Percentiles rank a stretch among this genome's conserved stretches.
Conservation (phyloP, 148 eudicot species). For the Heliosperma pusillum region DNA sequence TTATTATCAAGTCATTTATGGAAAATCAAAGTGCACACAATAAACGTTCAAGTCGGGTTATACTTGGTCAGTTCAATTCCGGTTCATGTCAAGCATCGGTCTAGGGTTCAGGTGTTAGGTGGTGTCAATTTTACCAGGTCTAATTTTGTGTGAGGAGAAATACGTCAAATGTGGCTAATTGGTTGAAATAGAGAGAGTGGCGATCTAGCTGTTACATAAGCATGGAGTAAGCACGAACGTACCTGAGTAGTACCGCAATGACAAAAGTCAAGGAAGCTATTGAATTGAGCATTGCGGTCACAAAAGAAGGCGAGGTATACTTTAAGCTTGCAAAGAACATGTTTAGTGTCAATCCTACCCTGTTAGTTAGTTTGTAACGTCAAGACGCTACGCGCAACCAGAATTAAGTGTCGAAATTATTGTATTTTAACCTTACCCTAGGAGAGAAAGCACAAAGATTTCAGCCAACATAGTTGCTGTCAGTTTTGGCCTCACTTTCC, state of each 20-base stretch:
- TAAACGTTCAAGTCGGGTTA: no score
- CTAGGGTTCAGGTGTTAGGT: no score
- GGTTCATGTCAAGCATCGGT: no score
- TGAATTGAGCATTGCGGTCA: conserved; percentile 72
- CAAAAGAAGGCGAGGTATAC: conserved; percentile 69
- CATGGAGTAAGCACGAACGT: not conserved
- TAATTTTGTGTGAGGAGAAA: no score
- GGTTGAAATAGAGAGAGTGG: no score
- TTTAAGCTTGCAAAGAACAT: conserved; percentile 75
- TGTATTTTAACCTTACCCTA: conserved; percentile 46
- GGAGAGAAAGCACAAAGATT: conserved; percentile 63
- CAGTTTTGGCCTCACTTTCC: conserved; percentile 66
- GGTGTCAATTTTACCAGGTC: no score
- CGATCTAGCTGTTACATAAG: no score
- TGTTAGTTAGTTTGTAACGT: conserved; percentile 20
- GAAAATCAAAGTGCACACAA: no score
- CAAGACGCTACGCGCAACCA: not conserved
- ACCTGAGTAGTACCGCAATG: conserved; percentile 66
- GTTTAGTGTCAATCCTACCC: conserved; percentile 72
- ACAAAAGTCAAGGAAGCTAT: conserved; percentile 69
- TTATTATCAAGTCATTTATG: no score
- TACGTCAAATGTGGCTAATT: no score
- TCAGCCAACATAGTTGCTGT: conserved; percentile 54
- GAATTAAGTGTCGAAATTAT: not conserved
- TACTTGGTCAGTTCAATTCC: no score